phyloP scores from a whole-genome alignment of 768 basidiomycete species.

The Candolleomyces efflorescens region DNA sequence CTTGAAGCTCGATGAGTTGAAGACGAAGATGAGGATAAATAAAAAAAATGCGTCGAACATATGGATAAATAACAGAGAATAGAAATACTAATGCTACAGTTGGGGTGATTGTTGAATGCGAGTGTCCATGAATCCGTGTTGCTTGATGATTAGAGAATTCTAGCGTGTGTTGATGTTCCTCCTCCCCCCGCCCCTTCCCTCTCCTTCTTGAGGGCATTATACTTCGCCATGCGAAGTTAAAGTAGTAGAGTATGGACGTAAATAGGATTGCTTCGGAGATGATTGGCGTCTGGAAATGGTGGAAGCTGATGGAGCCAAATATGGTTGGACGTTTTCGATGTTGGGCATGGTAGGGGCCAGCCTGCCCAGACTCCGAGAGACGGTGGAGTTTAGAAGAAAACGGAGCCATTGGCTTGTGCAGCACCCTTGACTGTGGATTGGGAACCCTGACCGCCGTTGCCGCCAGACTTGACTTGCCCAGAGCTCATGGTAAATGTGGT shows the following conservation, averaged over 20 bases:
- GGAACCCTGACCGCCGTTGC: constrained; percentile 24
- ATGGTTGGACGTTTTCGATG: background rate
- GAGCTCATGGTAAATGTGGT: constrained; percentile 30
- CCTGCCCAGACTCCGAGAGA: no score
- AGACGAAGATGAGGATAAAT: background rate
- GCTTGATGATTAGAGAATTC: constrained; percentile 1
- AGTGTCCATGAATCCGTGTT: background rate
- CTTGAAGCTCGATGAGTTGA: background rate
- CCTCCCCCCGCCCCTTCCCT: background rate
- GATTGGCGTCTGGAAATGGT: constrained; percentile 2
- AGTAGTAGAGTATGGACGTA: constrained; percentile 14
- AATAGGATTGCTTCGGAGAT: constrained; percentile 1
- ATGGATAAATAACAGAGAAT: background rate
- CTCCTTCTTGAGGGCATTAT: constrained; percentile 13
- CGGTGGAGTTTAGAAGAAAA: constrained; percentile 49
- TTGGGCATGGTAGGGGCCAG: no score
- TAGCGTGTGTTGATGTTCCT: background rate
- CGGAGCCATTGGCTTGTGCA: constrained; percentile 47
- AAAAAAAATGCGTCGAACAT: background rate
- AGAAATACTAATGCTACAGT: constrained; percentile 11
- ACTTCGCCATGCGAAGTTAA: constrained; percentile 15
- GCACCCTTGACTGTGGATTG: constrained; percentile 43
- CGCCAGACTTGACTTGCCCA: constrained; percentile 28
- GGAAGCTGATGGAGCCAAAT: background rate
- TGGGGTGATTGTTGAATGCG: background rate